Evolutionary conservation across 2,329 filamentous ascomycete species (phyloP).

Genomic region (Lasiodiplodia sp.): DNA sequence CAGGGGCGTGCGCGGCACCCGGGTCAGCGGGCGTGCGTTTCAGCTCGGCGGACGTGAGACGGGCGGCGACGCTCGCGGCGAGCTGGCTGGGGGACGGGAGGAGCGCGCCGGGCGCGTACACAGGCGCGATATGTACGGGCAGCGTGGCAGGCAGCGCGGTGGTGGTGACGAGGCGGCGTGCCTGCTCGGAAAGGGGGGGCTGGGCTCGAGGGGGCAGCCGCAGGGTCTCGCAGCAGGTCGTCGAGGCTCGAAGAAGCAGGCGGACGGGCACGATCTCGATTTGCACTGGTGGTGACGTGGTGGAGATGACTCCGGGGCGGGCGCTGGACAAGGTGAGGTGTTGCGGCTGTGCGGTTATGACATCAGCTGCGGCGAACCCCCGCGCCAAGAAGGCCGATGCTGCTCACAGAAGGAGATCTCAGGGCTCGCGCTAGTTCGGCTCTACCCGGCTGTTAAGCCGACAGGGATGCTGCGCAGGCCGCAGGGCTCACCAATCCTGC

Average conservation of each 20-base stretch:
- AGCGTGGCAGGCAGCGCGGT: background rate
- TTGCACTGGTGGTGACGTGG: background rate
- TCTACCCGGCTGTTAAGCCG: slow-evolving; percentile 25
- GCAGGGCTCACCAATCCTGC: slow-evolving; percentile 23
- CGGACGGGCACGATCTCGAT: slow-evolving; percentile 3
- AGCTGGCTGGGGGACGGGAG: background rate
- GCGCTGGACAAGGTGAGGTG: slow-evolving; percentile 8
- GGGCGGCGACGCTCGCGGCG: background rate
- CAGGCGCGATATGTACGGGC: slow-evolving; percentile 8
- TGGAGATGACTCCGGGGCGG: background rate
- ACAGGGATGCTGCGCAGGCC: background rate
- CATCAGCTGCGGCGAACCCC: background rate
- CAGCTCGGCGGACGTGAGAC: background rate
- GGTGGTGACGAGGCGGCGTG: slow-evolving; percentile 6
- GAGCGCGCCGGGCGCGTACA: background rate
- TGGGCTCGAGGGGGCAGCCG: background rate
- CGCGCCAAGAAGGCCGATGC: slow-evolving; percentile 27
- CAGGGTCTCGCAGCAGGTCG: slow-evolving; percentile 1
- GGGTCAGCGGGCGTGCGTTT: slow-evolving; percentile 11
- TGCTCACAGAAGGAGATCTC: slow-evolving; percentile 28
- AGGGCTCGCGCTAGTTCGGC: slow-evolving; percentile 27
- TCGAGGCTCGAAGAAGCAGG: slow-evolving; percentile 1
- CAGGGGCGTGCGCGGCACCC: slow-evolving; percentile 18
- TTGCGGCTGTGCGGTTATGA: slow-evolving; percentile 24
- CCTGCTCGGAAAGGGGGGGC: background rate